Percentiles rank a stretch among this genome's conserved stretches.
Evolutionary conservation across 805 yeast genomes (phyloP).

Genomic region (Teunomyces kruisii): DNA sequence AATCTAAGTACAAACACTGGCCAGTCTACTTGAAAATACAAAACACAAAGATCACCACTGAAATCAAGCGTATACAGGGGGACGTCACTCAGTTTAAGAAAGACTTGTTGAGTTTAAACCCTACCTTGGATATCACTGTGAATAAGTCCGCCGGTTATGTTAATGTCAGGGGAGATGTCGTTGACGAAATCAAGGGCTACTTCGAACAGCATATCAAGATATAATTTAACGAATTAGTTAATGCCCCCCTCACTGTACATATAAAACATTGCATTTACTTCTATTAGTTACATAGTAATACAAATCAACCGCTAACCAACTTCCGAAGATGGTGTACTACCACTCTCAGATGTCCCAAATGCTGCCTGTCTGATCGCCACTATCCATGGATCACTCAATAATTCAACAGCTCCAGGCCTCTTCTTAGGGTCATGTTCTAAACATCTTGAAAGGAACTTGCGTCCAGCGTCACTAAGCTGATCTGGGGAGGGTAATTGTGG

Average conservation of each 20-base stretch:
- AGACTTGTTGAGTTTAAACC: constrained; percentile 57
- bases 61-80: constrained; percentile 70
- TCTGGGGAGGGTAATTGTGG: constrained; percentile 82
- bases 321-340: constrained; percentile 39
- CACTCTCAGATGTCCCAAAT: constrained; percentile 44
- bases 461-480: constrained; percentile 76
- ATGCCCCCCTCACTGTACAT: not conserved
- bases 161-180: constrained; percentile 42
- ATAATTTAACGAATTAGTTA: constrained; percentile 9
- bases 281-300: not conserved
- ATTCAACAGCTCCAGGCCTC: constrained; percentile 81
- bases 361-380: constrained; percentile 67
- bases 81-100: constrained; percentile 62
- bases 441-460: constrained; percentile 68
- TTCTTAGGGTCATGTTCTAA: constrained; percentile 78
- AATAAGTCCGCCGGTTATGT: constrained; percentile 35
- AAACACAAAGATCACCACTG: constrained; percentile 67
- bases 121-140: constrained; percentile 44
- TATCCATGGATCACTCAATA: constrained; percentile 89
- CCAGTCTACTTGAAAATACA: constrained; percentile 79
- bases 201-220: constrained; percentile 18
- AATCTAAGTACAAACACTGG: constrained; percentile 64
- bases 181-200: constrained; percentile 26
- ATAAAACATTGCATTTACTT: constrained; percentile 1
- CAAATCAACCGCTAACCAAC: constrained; percentile 10